These are phyloP conservation scores for Entomortierella parvispora DNA, from an alignment of 192 early-diverging fungal genomes.

Conservation along the genomic window DNA sequence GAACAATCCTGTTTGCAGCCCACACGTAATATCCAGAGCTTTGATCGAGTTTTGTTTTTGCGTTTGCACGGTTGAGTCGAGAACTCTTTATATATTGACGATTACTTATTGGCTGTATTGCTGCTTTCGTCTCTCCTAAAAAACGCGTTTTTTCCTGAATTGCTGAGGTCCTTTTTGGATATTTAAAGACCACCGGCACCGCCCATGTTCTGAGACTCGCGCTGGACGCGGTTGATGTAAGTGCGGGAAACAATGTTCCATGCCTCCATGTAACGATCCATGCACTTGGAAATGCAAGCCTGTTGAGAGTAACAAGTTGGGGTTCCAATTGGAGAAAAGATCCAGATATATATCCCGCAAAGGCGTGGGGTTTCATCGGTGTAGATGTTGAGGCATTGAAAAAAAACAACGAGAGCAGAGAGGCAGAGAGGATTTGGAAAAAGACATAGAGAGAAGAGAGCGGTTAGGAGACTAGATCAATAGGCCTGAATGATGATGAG, in stretches of 20 bases:
- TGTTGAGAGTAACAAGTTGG: conserved; percentile 22
- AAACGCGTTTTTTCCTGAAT: not conserved
- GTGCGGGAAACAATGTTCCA: conserved; percentile 86
- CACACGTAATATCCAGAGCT: too few species aligned
- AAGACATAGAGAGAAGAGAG: too few species aligned
- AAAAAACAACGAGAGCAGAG: too few species aligned
- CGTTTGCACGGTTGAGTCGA: too few species aligned
- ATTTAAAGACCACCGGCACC: conserved; percentile 44
- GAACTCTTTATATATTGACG: too few species aligned
- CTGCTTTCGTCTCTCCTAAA: not conserved
- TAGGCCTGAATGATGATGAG: too few species aligned
- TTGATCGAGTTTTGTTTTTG: too few species aligned
- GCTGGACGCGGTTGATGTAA: conserved; percentile 79
- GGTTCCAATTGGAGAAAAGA: not conserved
- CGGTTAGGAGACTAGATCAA: too few species aligned
- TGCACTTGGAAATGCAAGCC: conserved; percentile 81
- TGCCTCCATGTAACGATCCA: conserved; percentile 89
- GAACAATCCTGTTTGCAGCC: too few species aligned
- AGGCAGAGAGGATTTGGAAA: too few species aligned
- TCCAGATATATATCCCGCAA: not conserved
- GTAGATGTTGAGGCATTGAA: not conserved
- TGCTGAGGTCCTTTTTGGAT: too few species aligned
- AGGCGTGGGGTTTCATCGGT: not conserved
- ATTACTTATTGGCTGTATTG: too few species aligned
- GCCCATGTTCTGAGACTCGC: conserved; percentile 64